Evolutionary conservation across 371 early-diverging fungal genomes (phyloP).

Genomic region (Rhizomucor pusillus): DNA sequence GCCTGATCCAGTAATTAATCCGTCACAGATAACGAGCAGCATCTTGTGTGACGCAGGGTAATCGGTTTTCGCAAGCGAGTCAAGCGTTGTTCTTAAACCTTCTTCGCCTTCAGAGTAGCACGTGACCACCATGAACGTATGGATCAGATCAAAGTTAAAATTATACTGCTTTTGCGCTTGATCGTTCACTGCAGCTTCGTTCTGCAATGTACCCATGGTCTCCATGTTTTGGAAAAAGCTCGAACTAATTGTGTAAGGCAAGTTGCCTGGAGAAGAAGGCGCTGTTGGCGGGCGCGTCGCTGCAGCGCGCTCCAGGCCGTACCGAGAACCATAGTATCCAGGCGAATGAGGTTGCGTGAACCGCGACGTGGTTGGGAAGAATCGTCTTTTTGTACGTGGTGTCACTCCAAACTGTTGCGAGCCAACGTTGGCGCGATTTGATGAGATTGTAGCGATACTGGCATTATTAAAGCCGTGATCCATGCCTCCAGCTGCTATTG

Average conservation of each 20-base stretch:
- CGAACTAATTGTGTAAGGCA: conserved; percentile 13
- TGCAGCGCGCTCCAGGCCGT: not conserved
- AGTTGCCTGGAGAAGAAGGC: conserved; percentile 12
- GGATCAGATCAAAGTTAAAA: conserved; percentile 46
- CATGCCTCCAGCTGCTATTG: not conserved
- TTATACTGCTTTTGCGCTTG: conserved; percentile 37
- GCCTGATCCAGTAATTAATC: conserved; percentile 72
- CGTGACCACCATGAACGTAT: conserved; percentile 64
- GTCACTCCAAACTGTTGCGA: not conserved
- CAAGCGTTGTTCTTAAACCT: conserved; percentile 82
- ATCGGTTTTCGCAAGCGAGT: conserved; percentile 83
- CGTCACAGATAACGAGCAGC: conserved; percentile 83
- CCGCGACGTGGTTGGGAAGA: conserved; percentile 46
- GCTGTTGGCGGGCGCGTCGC: conserved; percentile 4
- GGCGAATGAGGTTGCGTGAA: conserved; percentile 38
- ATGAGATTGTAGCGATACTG: conserved; percentile 3
- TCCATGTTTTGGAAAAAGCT: conserved; percentile 14
- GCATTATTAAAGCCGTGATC: conserved; percentile 2
- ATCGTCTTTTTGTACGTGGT: conserved; percentile 17
- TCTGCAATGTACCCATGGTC: conserved; percentile 4
- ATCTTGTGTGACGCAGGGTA: conserved; percentile 82
- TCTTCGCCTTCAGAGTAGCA: conserved; percentile 87
- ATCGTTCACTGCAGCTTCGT: conserved; percentile 13
- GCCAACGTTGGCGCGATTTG: not conserved
- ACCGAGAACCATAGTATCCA: not conserved